Evolutionary conservation across 495 filamentous ascomycete genomes (phyloP).

Genomic region (Glutinoglossum americanum): DNA sequence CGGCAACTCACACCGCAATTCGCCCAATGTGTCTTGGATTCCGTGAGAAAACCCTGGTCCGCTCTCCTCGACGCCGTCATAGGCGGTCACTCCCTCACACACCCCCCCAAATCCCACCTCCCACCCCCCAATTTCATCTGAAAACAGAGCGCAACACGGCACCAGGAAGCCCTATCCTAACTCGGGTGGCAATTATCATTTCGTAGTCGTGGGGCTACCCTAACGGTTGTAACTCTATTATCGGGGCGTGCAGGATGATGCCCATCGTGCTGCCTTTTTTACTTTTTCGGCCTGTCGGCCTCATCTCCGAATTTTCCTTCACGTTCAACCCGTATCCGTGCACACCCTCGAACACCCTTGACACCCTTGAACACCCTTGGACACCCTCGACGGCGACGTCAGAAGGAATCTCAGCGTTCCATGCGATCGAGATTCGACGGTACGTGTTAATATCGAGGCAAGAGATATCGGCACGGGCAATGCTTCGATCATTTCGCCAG

Average conservation of each 20-base stretch:
- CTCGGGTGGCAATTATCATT: too few species aligned
- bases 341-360: too few species aligned
- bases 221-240: not conserved
- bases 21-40: not conserved
- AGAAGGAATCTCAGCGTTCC: not conserved
- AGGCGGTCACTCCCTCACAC: not conserved
- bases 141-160: not conserved
- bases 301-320: too few species aligned
- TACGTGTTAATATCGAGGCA: not conserved
- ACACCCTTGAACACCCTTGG: too few species aligned
- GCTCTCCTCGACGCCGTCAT: not conserved
- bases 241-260: too few species aligned
- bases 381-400: not conserved
- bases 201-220: not conserved
- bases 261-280: too few species aligned
- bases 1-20: not conserved
- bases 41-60: not conserved
- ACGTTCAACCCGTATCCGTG: too few species aligned
- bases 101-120: too few species aligned
- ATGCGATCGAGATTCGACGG: not conserved
- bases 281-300: too few species aligned
- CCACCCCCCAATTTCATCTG: not conserved
- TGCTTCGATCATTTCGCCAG: not conserved
- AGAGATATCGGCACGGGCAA: not conserved
- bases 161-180: too few species aligned